Conservation (phyloP, 2,329 filamentous ascomycete species). For the Ceratocystis eucalypticola region DNA sequence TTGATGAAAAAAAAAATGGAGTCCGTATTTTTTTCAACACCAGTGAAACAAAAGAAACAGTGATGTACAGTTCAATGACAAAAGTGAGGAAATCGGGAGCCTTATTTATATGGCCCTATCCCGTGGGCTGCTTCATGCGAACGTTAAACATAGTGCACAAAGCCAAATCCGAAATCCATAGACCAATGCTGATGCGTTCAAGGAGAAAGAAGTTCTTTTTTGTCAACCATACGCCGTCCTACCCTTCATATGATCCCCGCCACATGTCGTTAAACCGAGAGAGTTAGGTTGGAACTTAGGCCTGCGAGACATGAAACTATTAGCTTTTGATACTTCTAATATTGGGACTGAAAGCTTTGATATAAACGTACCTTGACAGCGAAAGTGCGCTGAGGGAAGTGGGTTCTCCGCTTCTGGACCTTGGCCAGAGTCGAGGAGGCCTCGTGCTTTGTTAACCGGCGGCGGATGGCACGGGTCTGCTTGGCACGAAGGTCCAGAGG, state of each 20-base stretch:
- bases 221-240: conserved; percentile 20
- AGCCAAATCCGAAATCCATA: conserved; percentile 20
- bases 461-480: conserved; percentile 95
- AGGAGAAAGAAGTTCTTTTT: conserved; percentile 19
- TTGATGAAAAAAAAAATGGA: conserved; percentile 8
- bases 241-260: conserved; percentile 19
- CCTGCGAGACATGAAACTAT: conserved; percentile 1
- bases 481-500: conserved; percentile 97
- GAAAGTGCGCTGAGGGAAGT: conserved; percentile 98
- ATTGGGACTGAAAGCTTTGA: neutral
- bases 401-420: conserved; percentile 86
- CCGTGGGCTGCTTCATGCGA: conserved; percentile 19
- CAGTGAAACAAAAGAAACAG: conserved; percentile 13
- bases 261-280: conserved; percentile 18
- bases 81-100: conserved; percentile 17
- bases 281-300: conserved; percentile 19
- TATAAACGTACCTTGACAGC: conserved; percentile 69
- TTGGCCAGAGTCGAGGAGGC: conserved; percentile 73
- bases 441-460: conserved; percentile 87
- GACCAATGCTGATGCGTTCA: conserved; percentile 20
- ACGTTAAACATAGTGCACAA: conserved; percentile 19
- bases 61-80: conserved; percentile 12
- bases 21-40: conserved; percentile 17
- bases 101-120: conserved; percentile 18
- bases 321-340: neutral